Evolutionary conservation across 2,329 filamentous ascomycete species (phyloP), one percentile per base, ranked within the genome.

Genomic region (Coleophoma cylindrospora): DNA sequence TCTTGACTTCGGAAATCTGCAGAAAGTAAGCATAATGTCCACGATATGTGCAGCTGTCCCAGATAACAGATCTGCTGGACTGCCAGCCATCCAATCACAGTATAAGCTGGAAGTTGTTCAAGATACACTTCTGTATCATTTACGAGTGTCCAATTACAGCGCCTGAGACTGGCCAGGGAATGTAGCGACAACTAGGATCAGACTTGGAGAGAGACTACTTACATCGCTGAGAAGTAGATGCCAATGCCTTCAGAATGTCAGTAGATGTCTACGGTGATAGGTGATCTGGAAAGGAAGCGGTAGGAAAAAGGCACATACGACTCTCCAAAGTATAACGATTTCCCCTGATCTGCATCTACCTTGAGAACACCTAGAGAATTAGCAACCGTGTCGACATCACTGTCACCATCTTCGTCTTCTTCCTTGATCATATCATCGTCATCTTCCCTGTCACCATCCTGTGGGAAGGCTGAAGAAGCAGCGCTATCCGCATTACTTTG

Each of bases 1-100:
- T 91, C 65, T 92, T 95, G 22, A 99, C 92, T 71, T 99, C 94
- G 10, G 89, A 77, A 56, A 99, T 94, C 79, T 86, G 37, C 12
- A 36, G 12, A n/a, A 12, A n/a, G 36, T 38, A 8, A 38, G 36
- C 36, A 38, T 12, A 38, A 9, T 14, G 27, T 27, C 9, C 27
- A 27, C 6, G 27, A 27, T 5, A 27, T 8, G 27, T 10, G 27
- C 27, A 27, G 9, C 27, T 27, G 27, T 19, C 27, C 27, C 9
- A 27, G 27, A 10, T 8, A 27, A 27, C 27, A 27, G 9, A 27
- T 27, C 27, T 27, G 9, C 27, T 27, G 27, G 27, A 27, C 27
- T 7, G 9, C 27, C 27, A 27, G 27, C 9, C 27, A 10, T 27
- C 27, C 27, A 27, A 27, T 27, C 27, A 27, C 27, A 10, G 27